Percentiles rank a stretch among this genome's conserved stretches.
Conservation (phyloP, 345 rosid species). For the Melaleuca alternifolia region DNA sequence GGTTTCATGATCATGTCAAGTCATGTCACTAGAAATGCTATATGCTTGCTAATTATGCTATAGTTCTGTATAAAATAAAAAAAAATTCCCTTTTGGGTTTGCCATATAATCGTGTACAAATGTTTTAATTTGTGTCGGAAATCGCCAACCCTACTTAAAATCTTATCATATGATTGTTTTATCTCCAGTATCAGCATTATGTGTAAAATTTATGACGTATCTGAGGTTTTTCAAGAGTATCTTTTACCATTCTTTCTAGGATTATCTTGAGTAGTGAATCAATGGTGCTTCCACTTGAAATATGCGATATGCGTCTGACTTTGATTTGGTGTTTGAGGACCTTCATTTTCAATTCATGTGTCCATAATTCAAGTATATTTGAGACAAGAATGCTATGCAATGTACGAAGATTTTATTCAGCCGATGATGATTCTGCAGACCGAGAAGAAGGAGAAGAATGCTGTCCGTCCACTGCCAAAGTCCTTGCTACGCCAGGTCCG, state of each 20-base stretch:
- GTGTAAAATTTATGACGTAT: not conserved
- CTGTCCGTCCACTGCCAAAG: slow-evolving; percentile 37
- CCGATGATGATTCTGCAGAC: slow-evolving; percentile 24
- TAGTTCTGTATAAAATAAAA: not conserved
- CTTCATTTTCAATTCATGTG: not conserved
- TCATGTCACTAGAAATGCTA: not conserved
- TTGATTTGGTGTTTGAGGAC: not conserved
- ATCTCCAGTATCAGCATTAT: not conserved
- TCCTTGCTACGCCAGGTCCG: slow-evolving; percentile 39
- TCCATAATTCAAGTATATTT: not conserved
- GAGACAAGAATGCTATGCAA: not conserved
- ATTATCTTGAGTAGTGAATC: not conserved
- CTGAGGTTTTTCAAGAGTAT: not conserved
- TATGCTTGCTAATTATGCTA: not conserved
- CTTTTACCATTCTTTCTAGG: not conserved
- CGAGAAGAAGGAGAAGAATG: slow-evolving; percentile 27
- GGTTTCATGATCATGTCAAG: not conserved
- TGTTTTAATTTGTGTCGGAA: not conserved
- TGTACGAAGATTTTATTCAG: slow-evolving; percentile 1
- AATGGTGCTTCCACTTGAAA: not conserved
- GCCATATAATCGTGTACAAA: not conserved
- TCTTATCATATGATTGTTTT: not conserved
- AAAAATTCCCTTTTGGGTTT: not conserved
- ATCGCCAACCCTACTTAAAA: not conserved
- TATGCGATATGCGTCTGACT: not conserved